Percentiles rank a stretch among this genome's conserved stretches.
Evolutionary conservation across 129 eudicot genomes (phyloP).

Genomic region (Helianthus annuus): HanXRQr2.0-SUNRISE NC_035436.2:57041975-57042474

Average conservation of each 20-base stretch:
- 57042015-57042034: slow-evolving; percentile 3
- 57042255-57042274: slow-evolving; percentile 73
- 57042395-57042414: slow-evolving; percentile 77
- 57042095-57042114: slow-evolving; percentile 12
- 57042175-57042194: slow-evolving; percentile 30
- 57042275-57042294: slow-evolving; percentile 16
- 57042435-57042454: slow-evolving; percentile 21
- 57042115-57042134: slow-evolving; percentile 31
- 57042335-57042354: slow-evolving; percentile 22
- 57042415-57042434: slow-evolving; percentile 67
- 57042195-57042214: slow-evolving; percentile 44
- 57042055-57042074: slow-evolving; percentile 16
- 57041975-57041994: neutral
- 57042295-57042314: slow-evolving; percentile 38
- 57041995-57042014: neutral
- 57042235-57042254: slow-evolving; percentile 80
- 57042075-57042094: neutral
- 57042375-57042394: slow-evolving; percentile 24
- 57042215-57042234: slow-evolving; percentile 39
- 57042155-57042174: slow-evolving; percentile 40
- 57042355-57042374: slow-evolving; percentile 20
- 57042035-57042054: slow-evolving; percentile 1
- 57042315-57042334: slow-evolving; percentile 45
- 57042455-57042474: slow-evolving; percentile 35
- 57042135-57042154: slow-evolving; percentile 48